Conservation (phyloP, 805 yeast species). For the Cyberlindnera maclurae region DNA sequence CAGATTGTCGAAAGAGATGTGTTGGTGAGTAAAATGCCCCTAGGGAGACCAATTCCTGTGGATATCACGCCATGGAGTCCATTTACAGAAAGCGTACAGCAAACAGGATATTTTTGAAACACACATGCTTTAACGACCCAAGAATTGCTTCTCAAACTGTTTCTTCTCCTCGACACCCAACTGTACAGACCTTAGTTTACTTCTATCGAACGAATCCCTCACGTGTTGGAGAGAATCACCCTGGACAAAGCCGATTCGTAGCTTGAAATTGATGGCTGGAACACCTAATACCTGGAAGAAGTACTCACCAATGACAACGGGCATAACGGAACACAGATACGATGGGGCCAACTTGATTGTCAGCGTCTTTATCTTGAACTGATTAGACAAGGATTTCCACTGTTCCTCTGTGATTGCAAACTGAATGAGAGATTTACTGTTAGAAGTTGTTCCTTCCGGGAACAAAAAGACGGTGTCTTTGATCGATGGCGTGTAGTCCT, state of each 20-base stretch:
- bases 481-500: constrained; percentile 3
- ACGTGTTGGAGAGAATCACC: constrained; percentile 22
- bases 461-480: constrained; percentile 49
- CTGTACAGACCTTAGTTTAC: constrained; percentile 41
- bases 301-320: constrained; percentile 10
- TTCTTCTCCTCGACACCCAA: constrained; percentile 37
- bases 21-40: constrained; percentile 13
- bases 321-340: constrained; percentile 27
- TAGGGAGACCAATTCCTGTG: constrained; percentile 21
- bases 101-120: too few relatives aligned
- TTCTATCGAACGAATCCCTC: constrained; percentile 32
- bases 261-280: constrained; percentile 18
- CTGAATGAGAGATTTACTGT: constrained; percentile 70
- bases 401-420: constrained; percentile 22
- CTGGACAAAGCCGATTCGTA: constrained; percentile 18
- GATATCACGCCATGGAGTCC: constrained; percentile 12
- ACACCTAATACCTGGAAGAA: constrained; percentile 18
- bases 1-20: constrained; percentile 5
- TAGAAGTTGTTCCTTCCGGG: constrained; percentile 81
- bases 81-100: too few relatives aligned
- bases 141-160: constrained; percentile 32
- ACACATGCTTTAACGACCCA: too few relatives aligned
- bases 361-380: constrained; percentile 19
- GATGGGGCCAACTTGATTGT: constrained; percentile 25
- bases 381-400: neutral